These are phyloP conservation scores for Drosera spatulata DNA, from an alignment of 179 eudicot species.

Conservation along the genomic window DNA sequence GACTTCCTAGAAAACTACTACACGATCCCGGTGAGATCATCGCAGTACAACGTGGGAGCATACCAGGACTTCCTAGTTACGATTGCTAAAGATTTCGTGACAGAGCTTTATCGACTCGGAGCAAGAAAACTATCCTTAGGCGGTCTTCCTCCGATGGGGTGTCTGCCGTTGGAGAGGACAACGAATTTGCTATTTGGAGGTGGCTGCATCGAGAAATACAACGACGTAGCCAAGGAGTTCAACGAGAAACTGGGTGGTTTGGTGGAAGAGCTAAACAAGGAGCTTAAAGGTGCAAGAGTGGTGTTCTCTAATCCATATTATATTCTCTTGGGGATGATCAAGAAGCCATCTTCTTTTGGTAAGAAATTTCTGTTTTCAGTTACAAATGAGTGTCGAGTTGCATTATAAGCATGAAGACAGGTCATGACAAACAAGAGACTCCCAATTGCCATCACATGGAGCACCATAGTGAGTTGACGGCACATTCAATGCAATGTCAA, in stretches of 20 bases:
- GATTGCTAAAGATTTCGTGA: slow-evolving; percentile 28
- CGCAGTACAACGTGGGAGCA: slow-evolving; percentile 25
- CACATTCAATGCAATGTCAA: no score
- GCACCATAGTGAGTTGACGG: background rate
- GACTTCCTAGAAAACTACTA: slow-evolving; percentile 42
- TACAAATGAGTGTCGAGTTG: background rate
- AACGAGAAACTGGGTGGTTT: slow-evolving; percentile 38
- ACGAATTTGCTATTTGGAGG: slow-evolving; percentile 19
- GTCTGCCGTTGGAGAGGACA: slow-evolving; percentile 65
- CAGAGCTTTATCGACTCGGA: slow-evolving; percentile 32
- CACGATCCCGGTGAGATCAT: slow-evolving; percentile 20
- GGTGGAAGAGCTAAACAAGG: slow-evolving; percentile 21
- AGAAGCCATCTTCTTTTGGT: slow-evolving; percentile 47
- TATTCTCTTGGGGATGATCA: slow-evolving; percentile 30
- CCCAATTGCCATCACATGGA: background rate
- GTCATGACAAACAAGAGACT: background rate
- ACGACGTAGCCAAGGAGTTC: slow-evolving; percentile 37
- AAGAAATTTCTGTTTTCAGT: slow-evolving; percentile 6
- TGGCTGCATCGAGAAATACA: slow-evolving; percentile 45
- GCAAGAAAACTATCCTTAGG: slow-evolving; percentile 41
- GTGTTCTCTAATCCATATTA: slow-evolving; percentile 48
- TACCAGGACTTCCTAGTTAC: slow-evolving; percentile 38
- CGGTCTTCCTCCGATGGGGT: slow-evolving; percentile 30
- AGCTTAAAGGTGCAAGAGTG: slow-evolving; percentile 29
- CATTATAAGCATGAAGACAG: background rate